phyloP scores from a whole-genome alignment of 1,139 yeast species.

The Magnusiomyces magnusii region DNA sequence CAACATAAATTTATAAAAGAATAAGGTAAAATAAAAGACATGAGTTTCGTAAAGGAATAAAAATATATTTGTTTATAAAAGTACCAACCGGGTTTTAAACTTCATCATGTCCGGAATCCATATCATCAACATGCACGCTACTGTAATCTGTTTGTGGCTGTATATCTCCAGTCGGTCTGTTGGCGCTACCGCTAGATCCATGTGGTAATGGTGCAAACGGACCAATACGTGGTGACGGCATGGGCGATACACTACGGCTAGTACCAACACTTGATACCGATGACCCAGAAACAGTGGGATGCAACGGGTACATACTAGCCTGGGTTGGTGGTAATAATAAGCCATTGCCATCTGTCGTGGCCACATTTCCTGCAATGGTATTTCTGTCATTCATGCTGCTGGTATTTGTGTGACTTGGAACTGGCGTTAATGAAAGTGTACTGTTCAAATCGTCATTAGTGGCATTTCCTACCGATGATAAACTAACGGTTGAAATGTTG shows the following conservation, averaged over 20 bases:
- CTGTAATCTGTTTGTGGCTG: too few species aligned
- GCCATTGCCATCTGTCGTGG: background rate
- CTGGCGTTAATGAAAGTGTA: background rate
- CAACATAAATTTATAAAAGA: background rate
- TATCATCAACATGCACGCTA: background rate
- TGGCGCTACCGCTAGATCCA: background rate
- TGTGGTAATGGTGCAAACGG: background rate
- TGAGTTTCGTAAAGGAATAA: too few species aligned
- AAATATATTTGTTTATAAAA: too few species aligned
- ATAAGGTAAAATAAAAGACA: background rate
- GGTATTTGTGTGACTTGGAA: background rate
- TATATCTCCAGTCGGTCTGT: background rate
- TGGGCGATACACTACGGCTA: background rate
- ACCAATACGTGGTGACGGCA: background rate
- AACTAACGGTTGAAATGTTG: slow-evolving; percentile 1
- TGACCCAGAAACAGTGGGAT: background rate
- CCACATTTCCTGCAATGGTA: background rate
- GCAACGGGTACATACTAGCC: background rate
- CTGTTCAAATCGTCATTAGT: background rate
- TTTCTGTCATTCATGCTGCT: background rate
- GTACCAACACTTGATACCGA: background rate
- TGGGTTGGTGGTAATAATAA: background rate
- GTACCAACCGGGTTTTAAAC: too few species aligned
- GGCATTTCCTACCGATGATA: background rate
- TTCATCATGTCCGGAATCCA: background rate